phyloP scores from a whole-genome alignment of 331 rosid genomes.

The Arachis monticola region DNA sequence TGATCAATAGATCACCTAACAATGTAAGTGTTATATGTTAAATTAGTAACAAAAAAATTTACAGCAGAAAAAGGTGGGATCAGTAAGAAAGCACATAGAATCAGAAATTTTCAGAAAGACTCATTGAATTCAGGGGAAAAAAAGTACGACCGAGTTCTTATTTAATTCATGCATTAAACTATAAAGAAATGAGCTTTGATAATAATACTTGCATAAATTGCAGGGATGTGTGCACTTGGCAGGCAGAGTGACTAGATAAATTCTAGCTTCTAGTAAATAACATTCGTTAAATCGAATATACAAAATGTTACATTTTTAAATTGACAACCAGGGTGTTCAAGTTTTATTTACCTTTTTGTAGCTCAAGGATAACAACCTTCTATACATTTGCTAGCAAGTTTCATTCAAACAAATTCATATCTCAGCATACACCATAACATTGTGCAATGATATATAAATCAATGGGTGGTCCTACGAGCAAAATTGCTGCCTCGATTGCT shows the following conservation, averaged over 20 bases:
- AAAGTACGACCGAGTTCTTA: background rate
- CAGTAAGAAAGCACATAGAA: conserved; percentile 14
- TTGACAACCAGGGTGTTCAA: background rate
- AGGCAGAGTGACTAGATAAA: conserved; percentile 13
- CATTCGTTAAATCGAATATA: conserved; percentile 5
- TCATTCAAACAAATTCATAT: background rate
- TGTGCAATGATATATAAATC: background rate
- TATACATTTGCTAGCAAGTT: background rate
- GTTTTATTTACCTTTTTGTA: background rate
- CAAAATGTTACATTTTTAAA: conserved; percentile 8
- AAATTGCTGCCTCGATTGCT: background rate
- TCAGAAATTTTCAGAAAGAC: conserved; percentile 17
- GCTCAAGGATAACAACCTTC: conserved; percentile 20
- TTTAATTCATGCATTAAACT: conserved; percentile 17
- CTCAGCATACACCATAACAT: background rate
- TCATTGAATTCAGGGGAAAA: background rate
- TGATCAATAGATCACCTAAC: conserved; percentile 39
- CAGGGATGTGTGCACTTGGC: conserved; percentile 23
- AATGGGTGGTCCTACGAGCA: background rate
- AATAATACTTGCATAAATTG: conserved; percentile 6
- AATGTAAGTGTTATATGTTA: conserved; percentile 25
- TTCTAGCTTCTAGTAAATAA: conserved; percentile 12
- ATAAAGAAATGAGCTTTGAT: conserved; percentile 12
- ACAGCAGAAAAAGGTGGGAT: conserved; percentile 10
- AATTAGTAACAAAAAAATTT: conserved; percentile 13